Conservation (phyloP, 2,329 filamentous ascomycete genomes). For the Pseudogymnoascus sp. region DNA sequence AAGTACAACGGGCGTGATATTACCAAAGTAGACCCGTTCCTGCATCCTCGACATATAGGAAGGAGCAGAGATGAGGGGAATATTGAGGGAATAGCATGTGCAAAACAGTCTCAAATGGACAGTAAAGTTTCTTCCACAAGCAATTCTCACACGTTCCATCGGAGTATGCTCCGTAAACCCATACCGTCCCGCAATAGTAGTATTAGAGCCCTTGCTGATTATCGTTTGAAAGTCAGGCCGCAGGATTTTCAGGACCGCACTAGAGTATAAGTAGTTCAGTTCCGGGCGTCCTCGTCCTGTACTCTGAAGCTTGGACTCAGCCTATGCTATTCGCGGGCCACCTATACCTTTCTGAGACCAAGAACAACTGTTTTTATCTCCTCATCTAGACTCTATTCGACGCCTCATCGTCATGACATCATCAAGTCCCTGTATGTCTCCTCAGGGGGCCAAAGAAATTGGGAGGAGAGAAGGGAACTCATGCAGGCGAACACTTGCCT, state of each 20-base stretch:
- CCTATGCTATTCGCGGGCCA: not conserved
- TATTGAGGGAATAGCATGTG: not conserved
- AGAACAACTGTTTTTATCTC: not conserved
- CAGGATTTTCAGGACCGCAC: not conserved
- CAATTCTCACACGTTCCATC: not conserved
- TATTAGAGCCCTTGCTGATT: not conserved
- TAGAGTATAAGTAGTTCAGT: constrained; percentile 4
- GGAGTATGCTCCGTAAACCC: not conserved
- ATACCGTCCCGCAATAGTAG: not conserved
- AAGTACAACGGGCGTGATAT: not conserved
- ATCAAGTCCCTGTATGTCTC: not conserved
- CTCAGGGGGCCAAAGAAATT: not conserved
- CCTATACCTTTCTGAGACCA: not conserved
- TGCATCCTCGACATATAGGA: not conserved
- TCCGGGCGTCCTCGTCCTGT: not conserved
- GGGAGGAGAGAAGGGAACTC: not conserved
- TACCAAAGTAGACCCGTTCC: not conserved
- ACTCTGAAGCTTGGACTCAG: not conserved
- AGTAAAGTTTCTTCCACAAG: not conserved
- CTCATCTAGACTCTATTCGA: not conserved
- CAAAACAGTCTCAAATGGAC: not conserved
- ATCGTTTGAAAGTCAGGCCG: constrained; percentile 1
- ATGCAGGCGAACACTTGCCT: constrained; percentile 2
- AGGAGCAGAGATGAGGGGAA: not conserved
- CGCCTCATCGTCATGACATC: not conserved